Percentiles rank a stretch among this genome's conserved stretches.
These are phyloP conservation scores for Xanthoconium purpureum DNA, from an alignment of 768 basidiomycete genomes.

Conservation along the genomic window DNA sequence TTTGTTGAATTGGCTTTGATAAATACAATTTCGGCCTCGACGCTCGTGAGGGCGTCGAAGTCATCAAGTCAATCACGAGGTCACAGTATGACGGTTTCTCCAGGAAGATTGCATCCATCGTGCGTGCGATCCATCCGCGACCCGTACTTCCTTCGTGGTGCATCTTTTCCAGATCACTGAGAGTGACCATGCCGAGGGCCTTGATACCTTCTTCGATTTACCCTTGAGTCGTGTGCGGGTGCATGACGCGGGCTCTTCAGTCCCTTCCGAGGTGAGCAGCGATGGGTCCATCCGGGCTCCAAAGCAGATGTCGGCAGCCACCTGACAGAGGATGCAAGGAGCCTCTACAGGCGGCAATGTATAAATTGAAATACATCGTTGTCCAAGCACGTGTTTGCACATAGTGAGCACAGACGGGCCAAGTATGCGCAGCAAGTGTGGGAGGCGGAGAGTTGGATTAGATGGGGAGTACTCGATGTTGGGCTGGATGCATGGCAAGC, in stretches of 20 bases:
- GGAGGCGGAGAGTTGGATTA: conserved; percentile 67
- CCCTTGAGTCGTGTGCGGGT: conserved; percentile 32
- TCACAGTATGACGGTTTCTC: conserved; percentile 81
- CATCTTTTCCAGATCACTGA: conserved; percentile 67
- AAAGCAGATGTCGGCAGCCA: conserved; percentile 62
- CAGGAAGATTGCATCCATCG: conserved; percentile 81
- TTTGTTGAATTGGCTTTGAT: conserved; percentile 45
- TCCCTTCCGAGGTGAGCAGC: conserved; percentile 19
- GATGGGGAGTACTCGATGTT: conserved; percentile 22
- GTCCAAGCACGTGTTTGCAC: conserved; percentile 74
- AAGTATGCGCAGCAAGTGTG: conserved; percentile 71
- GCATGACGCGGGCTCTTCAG: conserved; percentile 31
- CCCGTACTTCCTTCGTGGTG: conserved; percentile 54
- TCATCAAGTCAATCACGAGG: conserved; percentile 75
- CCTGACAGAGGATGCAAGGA: conserved; percentile 65
- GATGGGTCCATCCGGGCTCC: conserved; percentile 38
- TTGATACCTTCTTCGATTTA: conserved; percentile 51
- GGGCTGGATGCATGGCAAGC: conserved; percentile 21
- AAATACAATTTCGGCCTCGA: conserved; percentile 66
- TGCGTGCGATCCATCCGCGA: conserved; percentile 82
- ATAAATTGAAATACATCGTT: conserved; percentile 74
- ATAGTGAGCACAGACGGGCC: conserved; percentile 77
- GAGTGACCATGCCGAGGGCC: conserved; percentile 78
- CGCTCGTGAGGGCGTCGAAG: conserved; percentile 55
- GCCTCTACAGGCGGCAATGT: conserved; percentile 77